phyloP scores from a whole-genome alignment of 164 flowering plant genomes.

The Malania oleifera region DNA sequence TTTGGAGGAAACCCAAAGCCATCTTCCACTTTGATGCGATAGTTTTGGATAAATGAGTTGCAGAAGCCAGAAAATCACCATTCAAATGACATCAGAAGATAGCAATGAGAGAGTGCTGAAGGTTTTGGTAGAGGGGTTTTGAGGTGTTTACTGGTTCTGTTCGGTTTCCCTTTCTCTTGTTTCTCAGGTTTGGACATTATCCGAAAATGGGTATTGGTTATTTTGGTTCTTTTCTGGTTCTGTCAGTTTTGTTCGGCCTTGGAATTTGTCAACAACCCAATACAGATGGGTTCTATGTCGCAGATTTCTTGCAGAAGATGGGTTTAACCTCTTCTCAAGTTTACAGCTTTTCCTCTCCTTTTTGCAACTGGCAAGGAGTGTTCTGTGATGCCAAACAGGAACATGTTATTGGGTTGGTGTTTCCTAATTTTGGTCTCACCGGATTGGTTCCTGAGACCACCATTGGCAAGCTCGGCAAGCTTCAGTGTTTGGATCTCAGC shows the following conservation, averaged over 20 bases:
- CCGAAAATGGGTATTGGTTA: constrained; percentile 44
- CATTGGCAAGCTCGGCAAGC: constrained; percentile 71
- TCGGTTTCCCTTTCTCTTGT: constrained; percentile 6
- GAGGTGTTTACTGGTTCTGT: constrained; percentile 2
- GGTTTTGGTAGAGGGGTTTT: constrained; percentile 7
- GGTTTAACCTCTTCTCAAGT: constrained; percentile 29
- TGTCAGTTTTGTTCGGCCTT: constrained; percentile 38
- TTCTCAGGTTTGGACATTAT: constrained; percentile 7
- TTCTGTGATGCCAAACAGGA: constrained; percentile 45
- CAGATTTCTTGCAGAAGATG: constrained; percentile 65
- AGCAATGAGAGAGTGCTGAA: neutral
- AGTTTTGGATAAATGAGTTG: constrained; percentile 10
- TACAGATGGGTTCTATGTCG: constrained; percentile 68
- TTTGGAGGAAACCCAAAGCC: constrained; percentile 10
- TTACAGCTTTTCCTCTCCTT: constrained; percentile 40
- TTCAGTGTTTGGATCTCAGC: constrained; percentile 78
- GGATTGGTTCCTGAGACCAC: constrained; percentile 80
- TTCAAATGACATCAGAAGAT: neutral
- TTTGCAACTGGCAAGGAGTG: constrained; percentile 72
- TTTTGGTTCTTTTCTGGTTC: constrained; percentile 29
- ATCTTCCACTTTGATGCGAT: constrained; percentile 5
- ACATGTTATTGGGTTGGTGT: constrained; percentile 35
- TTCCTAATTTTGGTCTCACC: constrained; percentile 58
- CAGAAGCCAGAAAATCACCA: neutral
- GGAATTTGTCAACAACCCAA: constrained; percentile 59